Evolutionary conservation across 441 rosid species (phyloP), one percentile per base, ranked within the genome.

Genomic region (Populus hybrid): DNA sequence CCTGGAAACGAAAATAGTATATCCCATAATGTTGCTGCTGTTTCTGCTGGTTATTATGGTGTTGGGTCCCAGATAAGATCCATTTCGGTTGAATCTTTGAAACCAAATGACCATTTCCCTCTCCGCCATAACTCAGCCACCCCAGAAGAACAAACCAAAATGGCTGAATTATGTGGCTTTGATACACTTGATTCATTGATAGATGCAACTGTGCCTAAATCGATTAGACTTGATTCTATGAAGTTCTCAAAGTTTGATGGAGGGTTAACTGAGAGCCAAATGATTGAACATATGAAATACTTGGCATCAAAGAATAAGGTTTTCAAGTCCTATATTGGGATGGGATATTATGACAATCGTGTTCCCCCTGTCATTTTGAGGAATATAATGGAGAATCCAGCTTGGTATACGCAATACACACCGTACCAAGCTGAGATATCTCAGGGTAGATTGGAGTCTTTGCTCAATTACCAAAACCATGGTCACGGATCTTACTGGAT

Each of bases 51-150:
- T 66, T 28, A 75, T 24, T 42, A 61, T 20, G 89, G 89, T 70
- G 63, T 59, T 68, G 88, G 80, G 45, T 82, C 90, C 7, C 97
- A 90, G 83, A 84, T 81, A 38, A 86, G 98, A 56, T 77, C 90
- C 69, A 87, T 95, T 35, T 94, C 97, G 73, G 89, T 91, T n/a
- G 94, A 92, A 36, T 90, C 97, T 26, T 79, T 94, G 81, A 88
- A 90, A 69, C 81, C 94, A 0, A 79, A 89, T 42, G 98, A 95
- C 67, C 90, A 92, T 70, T 95, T 95, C 80, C 85, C 98, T 6
- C 92, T 93, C 76, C 97, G 97, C 28, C 99, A 95, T 69, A 95
- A 95, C 94, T 95, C 94, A 0, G 93, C 95, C 2, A 91, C 95
- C 29, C 94, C 93, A 0, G 97, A 94, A 20, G 97, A 95, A 70